Base-by-base conservation (phyloP, 345 rosid genomes). In the Isatis tinctoria region DNA sequence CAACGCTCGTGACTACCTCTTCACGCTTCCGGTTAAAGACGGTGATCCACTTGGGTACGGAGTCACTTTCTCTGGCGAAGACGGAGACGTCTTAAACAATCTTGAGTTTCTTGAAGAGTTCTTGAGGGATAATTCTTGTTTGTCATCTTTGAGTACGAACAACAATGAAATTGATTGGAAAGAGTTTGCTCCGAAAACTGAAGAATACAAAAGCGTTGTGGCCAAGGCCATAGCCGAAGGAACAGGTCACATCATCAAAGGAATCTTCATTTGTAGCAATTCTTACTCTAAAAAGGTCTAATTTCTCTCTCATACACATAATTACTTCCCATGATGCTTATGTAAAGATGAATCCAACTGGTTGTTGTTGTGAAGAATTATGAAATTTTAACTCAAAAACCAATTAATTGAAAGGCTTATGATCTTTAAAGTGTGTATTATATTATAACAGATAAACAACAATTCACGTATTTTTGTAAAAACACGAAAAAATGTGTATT, bases 191-290 rank as follows among this genome's bases (percentile, higher is more conserved):
- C 96, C 93, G 0, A 86, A 63, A 41, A 70, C 87, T 60, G 89
- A 82, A 22, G 80, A 83, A 66, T 90, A 92, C 41, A 86, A 88
- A 65, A 83, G 64, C 30, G 59, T 84, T 77, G 72, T 90, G 78
- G 90, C 96, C 8, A 85, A 78, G 85, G 91, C 92, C 10, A 90
- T 90, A 32, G 98, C 95, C 0, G 96, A 85, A 60, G 96, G 96
- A 11, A 88, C 91, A 18, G 95, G 95, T 18, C 95, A 87, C 67
- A 85, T 90, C 64, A 86, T 90, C 18, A 86, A 79, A 39, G 96
- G 95, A 20, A 85, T 92, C 52, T 88, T 92, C 72, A 82, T 14
- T 48, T 84, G 90, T 62, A 88, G 87, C 78, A 88, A 86, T 80
- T 84, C 86, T 47, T 88, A 86, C 82, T 77, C 89, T 39, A 84